Evolutionary conservation across 148 eudicot genomes (phyloP), one percentile per base, ranked within the genome.

Genomic region (Rhododendron molle): DNA sequence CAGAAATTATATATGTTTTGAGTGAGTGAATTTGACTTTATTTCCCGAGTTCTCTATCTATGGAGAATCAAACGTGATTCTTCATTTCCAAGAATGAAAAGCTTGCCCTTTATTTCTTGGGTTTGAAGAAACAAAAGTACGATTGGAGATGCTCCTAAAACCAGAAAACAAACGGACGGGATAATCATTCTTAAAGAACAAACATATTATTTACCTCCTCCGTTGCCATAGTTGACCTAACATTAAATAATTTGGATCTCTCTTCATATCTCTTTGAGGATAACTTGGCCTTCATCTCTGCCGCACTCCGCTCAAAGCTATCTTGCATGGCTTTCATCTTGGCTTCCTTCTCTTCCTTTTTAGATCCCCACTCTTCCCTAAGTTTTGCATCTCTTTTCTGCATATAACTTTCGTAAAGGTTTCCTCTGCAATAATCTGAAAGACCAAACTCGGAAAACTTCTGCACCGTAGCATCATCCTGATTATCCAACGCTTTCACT

Each of bases 311-410:
- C 90, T 95, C 98, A 82, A 97, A 93, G 90, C 91, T 92, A 83
- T 92, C 95, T 74, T 91, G 93, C 95, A 95, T 86, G 47, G 91
- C 92, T 85, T 93, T 97, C 91, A 95, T 84, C 88, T 89, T 93
- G 44, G 96, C 95, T 89, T 95, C 98, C 87, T 97, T 97, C 84
- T 93, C 95, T 77, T 89, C 90, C 87, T 94, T 82, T 23, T 86
- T 92, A 38, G 93, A 92, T 85, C 93, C 89, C 98, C 98, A 95
- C 83, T 95, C 96, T 80, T 94, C 98, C 91, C 83, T 93, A 76
- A 95, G 88, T 77, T 92, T 97, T 81, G 90, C 93, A 87, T 95
- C 91, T 85, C 99, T 90, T 89, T 89, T 95, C 86, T 95, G 93
- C 90, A 88, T 90, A 84, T 97, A 97, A 20, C 67, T 94, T 77